Evolutionary conservation across 169 alveolate genomes (phyloP).

Genomic region (Besnoitia besnoiti): DNA sequence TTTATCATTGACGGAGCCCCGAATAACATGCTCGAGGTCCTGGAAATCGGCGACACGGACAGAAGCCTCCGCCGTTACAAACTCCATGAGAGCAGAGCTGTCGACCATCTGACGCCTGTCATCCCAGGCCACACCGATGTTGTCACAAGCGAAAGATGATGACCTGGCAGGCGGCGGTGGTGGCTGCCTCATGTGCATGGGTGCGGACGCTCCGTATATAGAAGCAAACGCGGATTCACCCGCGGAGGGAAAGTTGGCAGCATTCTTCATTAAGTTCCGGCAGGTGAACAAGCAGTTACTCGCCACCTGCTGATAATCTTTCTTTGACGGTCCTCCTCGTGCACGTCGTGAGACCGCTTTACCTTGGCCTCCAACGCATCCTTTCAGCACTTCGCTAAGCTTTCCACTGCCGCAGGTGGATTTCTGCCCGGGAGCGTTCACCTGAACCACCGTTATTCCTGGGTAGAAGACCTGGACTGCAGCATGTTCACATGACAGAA

Average conservation of each 20-base stretch:
- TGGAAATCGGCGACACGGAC: background rate
- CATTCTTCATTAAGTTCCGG: background rate
- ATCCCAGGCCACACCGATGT: background rate
- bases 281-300: background rate
- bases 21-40: background rate
- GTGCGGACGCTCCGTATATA: background rate
- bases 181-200: background rate
- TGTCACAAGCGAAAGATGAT: background rate
- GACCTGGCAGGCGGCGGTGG: background rate
- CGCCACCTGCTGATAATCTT: background rate
- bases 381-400: background rate
- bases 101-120: background rate
- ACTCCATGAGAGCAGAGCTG: background rate
- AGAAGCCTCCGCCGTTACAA: background rate
- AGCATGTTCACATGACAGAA: no score
- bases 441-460: background rate
- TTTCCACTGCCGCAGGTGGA: background rate
- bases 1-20: background rate
- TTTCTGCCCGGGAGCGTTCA: constrained; percentile 12
- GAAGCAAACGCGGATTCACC: background rate
- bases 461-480: constrained; percentile 35
- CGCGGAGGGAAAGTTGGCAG: background rate
- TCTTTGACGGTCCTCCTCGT: background rate
- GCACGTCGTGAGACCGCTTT: background rate
- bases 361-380: background rate